Base-by-base conservation (phyloP, 306 rosid genomes). In the Astragalus membranaceus region DNA sequence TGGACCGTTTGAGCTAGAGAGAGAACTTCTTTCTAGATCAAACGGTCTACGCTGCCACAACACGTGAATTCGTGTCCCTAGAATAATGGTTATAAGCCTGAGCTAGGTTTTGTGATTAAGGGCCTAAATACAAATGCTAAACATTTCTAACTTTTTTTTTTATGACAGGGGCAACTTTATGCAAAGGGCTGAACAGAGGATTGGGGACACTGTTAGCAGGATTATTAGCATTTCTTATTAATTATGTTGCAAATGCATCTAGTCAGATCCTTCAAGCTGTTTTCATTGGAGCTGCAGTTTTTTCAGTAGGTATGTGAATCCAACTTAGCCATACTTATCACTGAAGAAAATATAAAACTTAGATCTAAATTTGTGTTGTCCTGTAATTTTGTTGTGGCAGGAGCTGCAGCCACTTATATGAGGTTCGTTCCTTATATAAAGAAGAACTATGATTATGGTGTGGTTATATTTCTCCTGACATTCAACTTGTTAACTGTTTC, bases 181-280 rank as follows among this genome's bases (percentile, higher is more conserved):
- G 92, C 92, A 92, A 92, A 79, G 98, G 96, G 41, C 83, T 92
- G 0, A 92, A 92, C 69, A 88, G 98, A 86, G 98, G 92, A 74
- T 57, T 92, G 52, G 98, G 98, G 75, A 89, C 98, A 15, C 51
- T 92, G 3, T 36, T 88, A 65, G 96, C 96, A 8, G 96, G 95
- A 73, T 70, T 84, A 69, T 58, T 92, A 53, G 92, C 95, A 9
- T 80, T 89, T 67, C 59, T 88, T 23, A 53, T 89, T 3, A 84
- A 89, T 82, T 86, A 66, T 70, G 69, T 83, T 49, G 86, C 95
- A 35, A 60, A 69, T 60, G 53, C 49, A 16, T 71, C 88, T 7
- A 86, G 87, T 47, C 72, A 14, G 29, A 32, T 75, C 78, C 76
- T 64, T 67, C 79, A 72, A 67, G 95, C 92, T 47, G 42, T 85